Evolutionary conservation across 2,329 filamentous ascomycete genomes (phyloP), one percentile per base, ranked within the genome.

Genomic region (Monilinia laxa): DNA sequence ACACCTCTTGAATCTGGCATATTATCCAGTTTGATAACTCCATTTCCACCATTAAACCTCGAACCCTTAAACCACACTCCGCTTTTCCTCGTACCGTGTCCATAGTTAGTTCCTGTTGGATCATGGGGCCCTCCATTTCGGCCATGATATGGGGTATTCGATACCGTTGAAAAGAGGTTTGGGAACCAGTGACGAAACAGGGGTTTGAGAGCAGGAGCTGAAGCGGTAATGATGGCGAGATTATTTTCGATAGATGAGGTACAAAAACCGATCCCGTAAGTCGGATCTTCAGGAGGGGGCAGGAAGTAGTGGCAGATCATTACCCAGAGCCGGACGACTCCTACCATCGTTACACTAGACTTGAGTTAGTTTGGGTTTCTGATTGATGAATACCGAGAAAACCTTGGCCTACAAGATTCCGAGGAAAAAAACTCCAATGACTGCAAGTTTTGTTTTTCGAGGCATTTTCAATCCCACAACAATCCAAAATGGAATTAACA

Each of bases 391-490:
- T 14, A 1, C 18, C 20, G 25, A 16, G 14, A 16, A 1, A 11
- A 14, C 6, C 7, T 51, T 11, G 28, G 51, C 42, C 23, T 60
- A 60, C 57, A 60, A 5, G 6, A 23, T 25, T 5, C 57, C 42
- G 6, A 60, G n/a, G 25, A 51, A 60, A 3, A 60, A 60, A 20
- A 51, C 20, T 2, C 5, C 20, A 45, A 51, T 38, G 2, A 51
- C 57, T 6, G 57, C 42, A 4, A 60, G 7, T 35, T 60, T 60
- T 18, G 45, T 38, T 60, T 35, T 51, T 16, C 40, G 25, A 6
- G 57, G 18, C 57, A 60, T 60, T 35, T 60, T 60, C 57, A 60
- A 60, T n/a, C 18, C 25, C 20, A 35, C n/a, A 18, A 60, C 45
- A 11, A 60, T 60, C 18, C 57, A 60, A 9, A 60, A 31, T 60